Evolutionary conservation across 176 grass and related monocot species (phyloP).

Genomic region (Neostapfia colusana): DNA sequence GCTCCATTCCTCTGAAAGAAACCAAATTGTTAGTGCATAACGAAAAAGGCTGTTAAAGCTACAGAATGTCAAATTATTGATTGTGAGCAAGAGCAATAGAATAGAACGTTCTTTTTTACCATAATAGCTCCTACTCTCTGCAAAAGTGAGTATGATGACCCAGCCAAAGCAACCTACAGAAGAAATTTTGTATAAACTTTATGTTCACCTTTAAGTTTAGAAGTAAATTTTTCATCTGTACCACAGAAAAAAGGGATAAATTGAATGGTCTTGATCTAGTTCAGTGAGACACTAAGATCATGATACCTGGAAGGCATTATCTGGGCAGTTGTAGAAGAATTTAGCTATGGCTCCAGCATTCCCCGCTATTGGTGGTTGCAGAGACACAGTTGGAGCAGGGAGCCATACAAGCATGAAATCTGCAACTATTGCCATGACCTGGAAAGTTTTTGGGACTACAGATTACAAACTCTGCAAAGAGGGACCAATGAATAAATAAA

Average conservation of each 20-base stretch:
- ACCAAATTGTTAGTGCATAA: constrained; percentile 25
- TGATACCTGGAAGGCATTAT: constrained; percentile 96
- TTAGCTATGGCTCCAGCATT: constrained; percentile 73
- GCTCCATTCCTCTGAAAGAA: constrained; percentile 83
- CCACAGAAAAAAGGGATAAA: background rate
- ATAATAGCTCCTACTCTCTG: constrained; percentile 93
- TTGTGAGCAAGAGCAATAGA: background rate
- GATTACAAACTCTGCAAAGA: background rate
- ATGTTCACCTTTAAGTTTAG: constrained; percentile 24
- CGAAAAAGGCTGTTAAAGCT: constrained; percentile 19
- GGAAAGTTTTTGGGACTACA: constrained; percentile 33
- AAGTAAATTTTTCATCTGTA: background rate
- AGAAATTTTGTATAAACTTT: constrained; percentile 28
- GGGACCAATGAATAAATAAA: too few relatives aligned
- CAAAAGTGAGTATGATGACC: constrained; percentile 81
- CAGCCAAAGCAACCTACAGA: constrained; percentile 81
- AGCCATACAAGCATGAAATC: constrained; percentile 99
- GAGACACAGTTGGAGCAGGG: constrained; percentile 93
- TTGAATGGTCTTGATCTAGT: background rate
- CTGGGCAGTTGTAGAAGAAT: constrained; percentile 92
- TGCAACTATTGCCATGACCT: constrained; percentile 98
- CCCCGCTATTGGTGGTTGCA: constrained; percentile 61
- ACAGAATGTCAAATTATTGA: constrained; percentile 2
- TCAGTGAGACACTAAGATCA: constrained; percentile 18
- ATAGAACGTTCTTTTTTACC: constrained; percentile 58